These are phyloP conservation scores for Lentinula edodes DNA, from an alignment of 768 basidiomycete genomes.

Conservation along the genomic window DNA sequence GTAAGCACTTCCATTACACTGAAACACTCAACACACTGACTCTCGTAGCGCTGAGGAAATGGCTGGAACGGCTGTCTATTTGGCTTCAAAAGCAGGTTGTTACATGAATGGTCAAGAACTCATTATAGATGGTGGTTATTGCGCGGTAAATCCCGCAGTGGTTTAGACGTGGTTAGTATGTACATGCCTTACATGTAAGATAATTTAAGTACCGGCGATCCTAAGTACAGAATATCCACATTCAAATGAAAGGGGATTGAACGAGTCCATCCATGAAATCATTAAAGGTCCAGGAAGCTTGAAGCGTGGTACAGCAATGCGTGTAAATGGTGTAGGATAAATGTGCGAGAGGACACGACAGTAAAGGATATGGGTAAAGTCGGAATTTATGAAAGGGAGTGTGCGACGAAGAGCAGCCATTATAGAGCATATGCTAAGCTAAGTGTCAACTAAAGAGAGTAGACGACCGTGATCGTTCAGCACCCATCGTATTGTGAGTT, in stretches of 20 bases:
- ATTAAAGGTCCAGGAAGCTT: background rate
- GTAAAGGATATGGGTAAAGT: background rate
- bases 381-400: background rate
- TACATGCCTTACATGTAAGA: background rate
- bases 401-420: background rate
- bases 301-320: background rate
- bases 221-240: background rate
- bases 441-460: background rate
- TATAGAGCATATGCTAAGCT: background rate
- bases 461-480: background rate
- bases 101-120: conserved; percentile 80
- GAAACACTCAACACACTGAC: background rate
- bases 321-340: background rate
- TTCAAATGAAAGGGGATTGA: background rate
- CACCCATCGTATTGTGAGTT: conserved; percentile 31
- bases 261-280: background rate
- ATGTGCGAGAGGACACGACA: background rate
- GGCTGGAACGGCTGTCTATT: conserved; percentile 72
- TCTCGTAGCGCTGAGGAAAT: conserved; percentile 58
- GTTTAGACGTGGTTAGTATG: conserved; percentile 16
- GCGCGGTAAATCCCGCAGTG: conserved; percentile 64
- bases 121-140: conserved; percentile 69
- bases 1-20: conserved; percentile 36
- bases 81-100: conserved; percentile 66
- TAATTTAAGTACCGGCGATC: background rate